These are phyloP conservation scores for Earliella scabrosa DNA, from an alignment of 1,284 basidiomycete species.

Conservation along the genomic window DNA sequence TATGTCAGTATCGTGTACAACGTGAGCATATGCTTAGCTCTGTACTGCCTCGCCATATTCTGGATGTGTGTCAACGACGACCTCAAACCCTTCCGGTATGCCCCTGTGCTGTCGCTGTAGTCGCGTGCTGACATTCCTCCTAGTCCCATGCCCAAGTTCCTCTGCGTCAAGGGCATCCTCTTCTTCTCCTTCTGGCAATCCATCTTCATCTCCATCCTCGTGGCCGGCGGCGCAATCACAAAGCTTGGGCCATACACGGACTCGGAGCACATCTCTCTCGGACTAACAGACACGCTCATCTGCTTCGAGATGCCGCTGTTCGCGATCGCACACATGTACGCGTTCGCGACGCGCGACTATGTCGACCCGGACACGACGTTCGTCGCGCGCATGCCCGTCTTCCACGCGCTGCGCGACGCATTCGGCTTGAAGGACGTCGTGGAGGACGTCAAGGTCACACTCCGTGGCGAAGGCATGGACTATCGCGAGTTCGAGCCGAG, in stretches of 20 bases:
- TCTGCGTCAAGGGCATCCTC: conserved; percentile 97
- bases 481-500: conserved; percentile 97
- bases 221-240: conserved; percentile 79
- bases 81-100: conserved; percentile 84
- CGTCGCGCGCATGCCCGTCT: conserved; percentile 87
- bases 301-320: conserved; percentile 99
- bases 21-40: conserved; percentile 70
- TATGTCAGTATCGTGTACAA: conserved; percentile 89
- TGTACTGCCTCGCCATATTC: conserved; percentile 93
- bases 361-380: conserved; percentile 69
- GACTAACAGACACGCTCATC: conserved; percentile 88
- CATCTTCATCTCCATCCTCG: conserved; percentile 86
- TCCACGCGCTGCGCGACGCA: conserved; percentile 87
- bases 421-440: conserved; percentile 88
- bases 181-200: conserved; percentile 99
- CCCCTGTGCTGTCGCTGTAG: conserved; percentile 22
- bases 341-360: conserved; percentile 87
- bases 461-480: conserved; percentile 89
- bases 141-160: conserved; percentile 89
- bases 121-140: neutral
- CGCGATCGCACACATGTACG: conserved; percentile 90
- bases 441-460: conserved; percentile 84
- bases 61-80: conserved; percentile 91
- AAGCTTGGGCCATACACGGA: conserved; percentile 88
- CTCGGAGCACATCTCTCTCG: conserved; percentile 89